Evolutionary conservation across 1,284 basidiomycete species (phyloP), one percentile per base, ranked within the genome.

Genomic region (Ustilago vetiveriae): DNA sequence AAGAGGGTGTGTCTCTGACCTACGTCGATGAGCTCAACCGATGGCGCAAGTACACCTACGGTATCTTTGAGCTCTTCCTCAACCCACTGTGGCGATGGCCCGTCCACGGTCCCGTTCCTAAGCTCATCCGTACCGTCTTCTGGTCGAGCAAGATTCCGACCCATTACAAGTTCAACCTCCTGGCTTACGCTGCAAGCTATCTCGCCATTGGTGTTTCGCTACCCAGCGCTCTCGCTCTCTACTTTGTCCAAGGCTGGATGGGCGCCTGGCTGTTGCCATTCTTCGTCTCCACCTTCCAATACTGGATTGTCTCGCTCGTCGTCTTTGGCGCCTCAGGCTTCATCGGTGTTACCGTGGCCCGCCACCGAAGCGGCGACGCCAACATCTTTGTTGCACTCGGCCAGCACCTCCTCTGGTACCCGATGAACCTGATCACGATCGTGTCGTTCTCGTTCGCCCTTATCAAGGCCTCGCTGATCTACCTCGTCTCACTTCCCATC

Each of bases 1-100:
- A 91, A 82, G 92, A 94, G 78, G 92, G 92, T 71, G 92, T 94
- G 19, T 90, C 89, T 0, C 84, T 94, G 13, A 84, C 84, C 19
- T 14, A 88, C 59, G 89, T 90, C 46, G 90, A 92, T 74, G 90
- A 91, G 76, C 83, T 90, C 4, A 92, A 92, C 72, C 83, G 91
- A 4, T 93, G 92, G 91, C 90, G 92, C 72, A 93, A 93, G 78
- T 93, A 92, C 76, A 86, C 90, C 0, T 92, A 89, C 79, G 90
- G 91, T 10, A 69, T 82, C 53, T 90, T 78, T 64, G 84, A 81
- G 51, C 24, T 77, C 35, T 44, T 57, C 47, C 42, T 57, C 47
- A 50, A 57, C 42, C 55, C 47, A 7, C 24, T 57, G 19, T 85
- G 86, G 49, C 78, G 86, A 27, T 92, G 90, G 90, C 88, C 87